Base-by-base conservation (phyloP, 352 stramenopile genomes). In the Phytophthora kernoviae region DNA sequence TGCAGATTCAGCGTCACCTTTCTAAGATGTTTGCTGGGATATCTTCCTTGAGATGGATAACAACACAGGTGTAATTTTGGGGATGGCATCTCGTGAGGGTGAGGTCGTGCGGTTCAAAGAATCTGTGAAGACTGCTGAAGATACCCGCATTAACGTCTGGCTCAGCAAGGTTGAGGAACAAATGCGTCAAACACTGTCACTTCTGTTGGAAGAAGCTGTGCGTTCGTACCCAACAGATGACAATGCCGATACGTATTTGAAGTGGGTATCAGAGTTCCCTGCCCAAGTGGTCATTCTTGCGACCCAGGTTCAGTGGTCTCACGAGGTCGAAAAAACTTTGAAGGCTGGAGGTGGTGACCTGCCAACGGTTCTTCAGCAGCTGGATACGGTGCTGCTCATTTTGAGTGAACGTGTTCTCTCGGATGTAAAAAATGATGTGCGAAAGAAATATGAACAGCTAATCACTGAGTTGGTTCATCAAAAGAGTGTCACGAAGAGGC, bases 401-500 rank as follows among this genome's bases (percentile, higher is more conserved):
- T 93, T 99, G 75, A 98, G 96, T 40, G 94, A 98, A 70, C 97
- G 94, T 22, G 96, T 99, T 27, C 83, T 99, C 9, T 81, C 87
- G 3, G 94, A 99, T 73, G 81, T 98, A 20, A 96, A 96, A 33
- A 90, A 93, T 24, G 91, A 98, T 55, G 87, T 97, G 14, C 87
- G 96, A 14, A 98, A 98, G 75, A 99, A 99, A 74, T 99, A 99
- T 68, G 98, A 99, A 57, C 98, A 99, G 73, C 84, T 99, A 10
- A 99, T 99, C 68, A 99, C 98, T 10, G 98, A 99, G 71, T 85
- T 99, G n/a, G 98, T 99, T 17, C 98, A 99, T 62, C 96, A 99
- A 62, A 97, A 98, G 55, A 98, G 99, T 73, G 96, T 99, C 21
- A 98, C 89, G 15, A 92, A 96, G 53, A 90, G 84, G 22, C 88